Evolutionary conservation across 305 asterid genomes (phyloP), one percentile per base, ranked within the genome.

Genomic region (Fraxinus paxiana): DNA sequence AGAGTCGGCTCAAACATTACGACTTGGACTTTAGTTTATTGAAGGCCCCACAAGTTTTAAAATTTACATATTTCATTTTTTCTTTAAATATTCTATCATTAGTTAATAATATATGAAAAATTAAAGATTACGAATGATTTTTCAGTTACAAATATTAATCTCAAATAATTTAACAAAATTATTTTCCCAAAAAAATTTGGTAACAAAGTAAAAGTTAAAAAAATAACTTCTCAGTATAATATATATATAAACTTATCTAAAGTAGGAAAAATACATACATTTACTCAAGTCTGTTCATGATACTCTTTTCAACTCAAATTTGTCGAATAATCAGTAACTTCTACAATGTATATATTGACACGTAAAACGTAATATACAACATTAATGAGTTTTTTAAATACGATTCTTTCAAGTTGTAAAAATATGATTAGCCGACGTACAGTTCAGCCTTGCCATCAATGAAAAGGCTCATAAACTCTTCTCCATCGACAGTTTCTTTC

Each of bases 401-500:
- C 10, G 33, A 63, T 22, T 20, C 67, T 5, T 54, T 54, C 26
- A 54, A 17, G 65, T 0, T 17, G 65, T 9, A 2, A 20, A 10
- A 24, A 20, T 7, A 18, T 59, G 22, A 84, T 83, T 84, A 94
- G 12, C 93, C 79, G n/a, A 94, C 87, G 28, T 69, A 92, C 15
- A 92, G 83, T 83, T 95, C 97, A 51, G 98, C 97, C 83, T 93
- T 85, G 78, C 98, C 97, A 80, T 92, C 99, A 31, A 95, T 92
- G 91, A 93, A 95, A n/a, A 92, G 93, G 92, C 98, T 95, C 97
- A 92, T 94, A 77, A 96, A 96, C 91, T 96, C 98, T 83, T 96
- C 98, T 18, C 99, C 99, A 83, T 92, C 99, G 17, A 96, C 97
- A 0, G 94, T 94, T 86, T 96, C 97, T 77, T 96, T 94, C 89